Base-by-base conservation (phyloP, 1,284 basidiomycete genomes). In the Ustilago curta region DNA sequence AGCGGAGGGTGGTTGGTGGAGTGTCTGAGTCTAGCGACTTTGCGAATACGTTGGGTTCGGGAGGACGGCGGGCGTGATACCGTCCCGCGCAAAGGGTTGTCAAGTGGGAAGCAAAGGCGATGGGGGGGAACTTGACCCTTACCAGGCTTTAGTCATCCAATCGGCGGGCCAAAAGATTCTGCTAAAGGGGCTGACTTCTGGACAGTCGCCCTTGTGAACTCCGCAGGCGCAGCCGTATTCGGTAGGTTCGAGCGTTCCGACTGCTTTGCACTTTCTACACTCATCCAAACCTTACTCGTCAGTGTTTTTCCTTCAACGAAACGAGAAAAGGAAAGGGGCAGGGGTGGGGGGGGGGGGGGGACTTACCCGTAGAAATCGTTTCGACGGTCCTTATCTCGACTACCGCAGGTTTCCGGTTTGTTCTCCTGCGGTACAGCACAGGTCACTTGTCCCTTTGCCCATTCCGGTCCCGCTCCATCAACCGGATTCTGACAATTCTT, bases 161-260 rank as follows among this genome's bases (percentile, higher is more conserved):
- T 45, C 25, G 9, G 54, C 44, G 19, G 71, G 66, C 61, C 62
- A 62, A 21, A 74, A 70, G 61, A 74, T 65, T 1, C 71, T 16
- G 1, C n/a, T 48, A 31, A 65, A 55, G 4, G 42, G 23, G 40
- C 40, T 32, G 14, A 19, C 50, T 4, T 16, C 1, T 4, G 58
- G 55, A 19, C 71, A 74, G 8, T 65, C 27, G 6, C 37, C 62
- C 0, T 21, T 19, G 44, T 74, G 71, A 9, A 74, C 71, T 3
- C 71, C 71, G 59, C 71, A 74, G 4, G 32, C 45, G 42, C 71
- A 74, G 7, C 61, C 71, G 66, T 69, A 74, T 53, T 74, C 71
- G 9, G 43, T 39, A 4, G 42, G 23, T 12, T 25, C 25, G 6
- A 74, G 55, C 1, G 42, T 59, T 5, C 71, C 71, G 1, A 69